Percentiles rank a stretch among this genome's conserved stretches.
Evolutionary conservation across 345 rosid genomes (phyloP).

Genomic region (Gossypium ekmanianum): DNA sequence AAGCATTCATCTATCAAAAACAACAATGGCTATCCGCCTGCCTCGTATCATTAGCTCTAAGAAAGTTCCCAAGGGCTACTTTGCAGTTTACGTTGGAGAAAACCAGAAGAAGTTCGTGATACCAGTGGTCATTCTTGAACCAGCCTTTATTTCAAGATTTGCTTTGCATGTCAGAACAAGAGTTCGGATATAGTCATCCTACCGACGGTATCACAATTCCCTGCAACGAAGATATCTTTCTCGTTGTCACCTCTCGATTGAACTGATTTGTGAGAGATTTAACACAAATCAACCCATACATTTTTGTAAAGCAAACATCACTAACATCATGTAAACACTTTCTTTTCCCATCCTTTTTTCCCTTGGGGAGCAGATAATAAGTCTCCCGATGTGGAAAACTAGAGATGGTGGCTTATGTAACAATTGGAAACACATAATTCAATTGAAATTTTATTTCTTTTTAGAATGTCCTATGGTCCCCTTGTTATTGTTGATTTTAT

Average conservation of each 20-base stretch:
- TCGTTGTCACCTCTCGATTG: neutral
- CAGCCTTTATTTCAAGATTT: slow-evolving; percentile 32
- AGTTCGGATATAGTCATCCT: slow-evolving; percentile 38
- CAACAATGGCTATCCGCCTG: slow-evolving; percentile 11
- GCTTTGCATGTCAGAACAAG: slow-evolving; percentile 33
- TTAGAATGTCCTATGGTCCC: neutral
- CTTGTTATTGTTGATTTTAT: neutral
- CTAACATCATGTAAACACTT: neutral
- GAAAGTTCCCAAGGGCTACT: slow-evolving; percentile 12
- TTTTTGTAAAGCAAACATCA: slow-evolving; percentile 15
- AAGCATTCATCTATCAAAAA: neutral
- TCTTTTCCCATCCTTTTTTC: neutral
- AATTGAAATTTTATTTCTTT: neutral
- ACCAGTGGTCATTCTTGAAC: slow-evolving; percentile 30
- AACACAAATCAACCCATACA: neutral
- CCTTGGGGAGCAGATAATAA: neutral
- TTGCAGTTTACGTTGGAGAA: slow-evolving; percentile 27
- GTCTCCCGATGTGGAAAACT: neutral
- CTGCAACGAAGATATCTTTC: slow-evolving; percentile 18
- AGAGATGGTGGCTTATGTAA: slow-evolving; percentile 3
- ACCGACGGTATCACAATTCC: slow-evolving; percentile 40
- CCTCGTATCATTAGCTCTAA: slow-evolving; percentile 14
- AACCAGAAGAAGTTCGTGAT: slow-evolving; percentile 35
- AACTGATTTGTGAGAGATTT: neutral
- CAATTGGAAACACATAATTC: neutral